Base-by-base conservation (phyloP, 2,329 filamentous ascomycete species). In the Xylariaceae sp. region DNA sequence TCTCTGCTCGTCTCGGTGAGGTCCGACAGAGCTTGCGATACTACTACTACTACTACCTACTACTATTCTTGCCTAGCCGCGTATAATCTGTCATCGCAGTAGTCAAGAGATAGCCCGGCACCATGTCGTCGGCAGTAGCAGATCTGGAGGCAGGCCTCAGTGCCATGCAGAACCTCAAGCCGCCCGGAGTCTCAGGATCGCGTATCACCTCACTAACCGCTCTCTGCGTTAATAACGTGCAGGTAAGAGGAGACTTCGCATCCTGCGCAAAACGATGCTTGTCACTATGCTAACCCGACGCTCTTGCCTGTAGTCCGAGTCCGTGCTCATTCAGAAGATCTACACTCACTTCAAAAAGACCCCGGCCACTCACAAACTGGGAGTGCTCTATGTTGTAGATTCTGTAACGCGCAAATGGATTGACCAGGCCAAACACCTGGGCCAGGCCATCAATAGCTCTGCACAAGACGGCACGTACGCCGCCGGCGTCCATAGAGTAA, bases 361-460 rank as follows among this genome's bases (percentile, higher is more conserved):
- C 67, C 90, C 91, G 61, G 86, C 86, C 74, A 96, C 92, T 74
- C 93, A 99, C 84, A 99, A 99, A 79, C 84, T 99, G 76, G 94
- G 94, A 78, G 92, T 97, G 73, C 88, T 99, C 79, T 99, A 99
- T 87, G 92, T 97, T 79, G 90, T 99, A 92, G 94, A 99, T 83
- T 96, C 93, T 81, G 92, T 99, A 84, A 93, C 92, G 76, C 91
- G 94, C 78, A 93, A 95, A 80, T 99, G 94, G 93, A 87, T 96
- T 80, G 93, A 97, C 76, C 89, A 92, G 77, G 93, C 94, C 72
- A 94, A 92, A 78, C 84, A 87, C 72, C 84, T 89, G 67, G 90
- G 89, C 71, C 92, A 97, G 74, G 78, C 88, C 72, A 85, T 92
- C 76, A 89, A 89, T 77, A 87, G 84, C 75, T 82, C 86, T 75